Evolutionary conservation across 2,329 filamentous ascomycete species (phyloP).

Genomic region (Zymoseptoria pseudotritici): DNA sequence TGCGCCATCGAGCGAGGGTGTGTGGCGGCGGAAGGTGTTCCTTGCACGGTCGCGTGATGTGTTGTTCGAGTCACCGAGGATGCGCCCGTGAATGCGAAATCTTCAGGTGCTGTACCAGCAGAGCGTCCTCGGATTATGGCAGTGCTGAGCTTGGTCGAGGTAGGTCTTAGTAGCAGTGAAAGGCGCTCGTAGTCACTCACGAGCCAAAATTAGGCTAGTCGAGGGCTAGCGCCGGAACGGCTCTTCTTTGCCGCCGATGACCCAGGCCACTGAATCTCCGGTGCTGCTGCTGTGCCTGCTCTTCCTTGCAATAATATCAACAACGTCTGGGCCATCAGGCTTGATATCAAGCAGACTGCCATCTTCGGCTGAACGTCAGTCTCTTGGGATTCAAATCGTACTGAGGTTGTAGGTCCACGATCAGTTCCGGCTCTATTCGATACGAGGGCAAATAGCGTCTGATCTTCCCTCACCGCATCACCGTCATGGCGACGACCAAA

Average conservation of each 20-base stretch:
- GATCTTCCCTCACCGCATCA: conserved; percentile 30
- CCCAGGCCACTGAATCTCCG: no score
- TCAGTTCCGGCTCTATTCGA: background rate
- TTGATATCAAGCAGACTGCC: background rate
- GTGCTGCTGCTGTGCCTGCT: no score
- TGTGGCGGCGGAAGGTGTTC: background rate
- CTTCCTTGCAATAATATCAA: no score
- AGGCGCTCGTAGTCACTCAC: background rate
- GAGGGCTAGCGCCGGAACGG: background rate
- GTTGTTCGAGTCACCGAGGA: background rate
- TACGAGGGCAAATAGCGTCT: conserved; percentile 32
- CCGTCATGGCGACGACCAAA: conserved; percentile 47
- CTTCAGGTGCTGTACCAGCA: background rate
- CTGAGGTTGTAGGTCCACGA: background rate
- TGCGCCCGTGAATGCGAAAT: background rate
- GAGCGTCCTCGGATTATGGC: background rate
- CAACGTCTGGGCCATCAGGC: background rate
- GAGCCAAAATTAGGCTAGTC: background rate
- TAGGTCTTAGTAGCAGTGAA: background rate
- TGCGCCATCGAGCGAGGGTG: background rate
- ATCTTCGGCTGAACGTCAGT: background rate
- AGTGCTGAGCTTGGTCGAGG: background rate
- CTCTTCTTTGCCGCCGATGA: background rate
- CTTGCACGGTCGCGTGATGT: background rate
- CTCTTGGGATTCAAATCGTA: background rate